Evolutionary conservation across 2,329 filamentous ascomycete species (phyloP).

Genomic region (Diaporthe longicolla): DNA sequence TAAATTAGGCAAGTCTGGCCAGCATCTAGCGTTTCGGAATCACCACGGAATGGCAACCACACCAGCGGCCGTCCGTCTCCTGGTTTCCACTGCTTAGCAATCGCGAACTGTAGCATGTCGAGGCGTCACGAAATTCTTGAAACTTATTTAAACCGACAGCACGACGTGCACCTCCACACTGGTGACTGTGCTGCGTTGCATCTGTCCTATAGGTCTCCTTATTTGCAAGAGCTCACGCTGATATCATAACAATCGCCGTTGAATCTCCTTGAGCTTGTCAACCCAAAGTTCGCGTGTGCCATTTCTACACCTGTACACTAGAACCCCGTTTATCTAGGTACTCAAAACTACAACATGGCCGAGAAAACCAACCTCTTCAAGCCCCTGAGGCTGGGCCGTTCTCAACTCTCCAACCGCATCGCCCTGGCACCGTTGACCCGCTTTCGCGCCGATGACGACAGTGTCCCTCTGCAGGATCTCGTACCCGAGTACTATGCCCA

Average conservation of each 20-base stretch:
- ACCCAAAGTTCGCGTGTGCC: too few relatives aligned
- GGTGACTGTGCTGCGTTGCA: too few relatives aligned
- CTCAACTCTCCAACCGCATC: constrained; percentile 65
- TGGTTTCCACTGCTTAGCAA: constrained; percentile 8
- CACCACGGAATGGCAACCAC: not conserved
- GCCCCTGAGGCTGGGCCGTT: constrained; percentile 60
- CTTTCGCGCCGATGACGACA: constrained; percentile 60
- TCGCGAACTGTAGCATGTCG: not conserved
- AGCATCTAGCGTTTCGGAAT: constrained; percentile 19
- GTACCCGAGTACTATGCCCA: constrained; percentile 60
- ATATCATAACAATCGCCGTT: too few relatives aligned
- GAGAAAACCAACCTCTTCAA: constrained; percentile 53
- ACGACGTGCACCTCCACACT: too few relatives aligned
- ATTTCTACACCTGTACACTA: too few relatives aligned
- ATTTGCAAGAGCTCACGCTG: too few relatives aligned
- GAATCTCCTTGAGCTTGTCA: too few relatives aligned
- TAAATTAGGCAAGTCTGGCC: not conserved
- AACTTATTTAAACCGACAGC: not conserved
- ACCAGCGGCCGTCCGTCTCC: not conserved
- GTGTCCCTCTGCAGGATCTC: constrained; percentile 47
- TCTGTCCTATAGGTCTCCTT: too few relatives aligned
- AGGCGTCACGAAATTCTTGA: not conserved
- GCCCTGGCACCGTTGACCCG: constrained; percentile 67
- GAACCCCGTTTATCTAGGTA: not conserved
- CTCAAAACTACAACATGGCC: constrained; percentile 22